Base-by-base conservation (phyloP, 345 rosid species). In the Arabidopsis arenosa region DNA sequence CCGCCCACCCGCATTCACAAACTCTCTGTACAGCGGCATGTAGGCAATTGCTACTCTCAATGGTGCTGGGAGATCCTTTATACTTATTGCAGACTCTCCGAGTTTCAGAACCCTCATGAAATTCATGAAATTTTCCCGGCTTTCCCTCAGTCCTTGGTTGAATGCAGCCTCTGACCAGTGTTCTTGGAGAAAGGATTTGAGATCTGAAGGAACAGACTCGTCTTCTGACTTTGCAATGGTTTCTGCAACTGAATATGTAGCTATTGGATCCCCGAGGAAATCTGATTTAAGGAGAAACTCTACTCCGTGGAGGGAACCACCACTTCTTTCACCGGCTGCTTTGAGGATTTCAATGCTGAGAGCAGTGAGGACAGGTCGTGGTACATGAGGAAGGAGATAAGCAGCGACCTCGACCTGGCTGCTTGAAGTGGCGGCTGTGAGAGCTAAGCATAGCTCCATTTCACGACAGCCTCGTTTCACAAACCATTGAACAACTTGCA, bases 401-500 rank as follows among this genome's bases (percentile, higher is more conserved):
- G 93, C 92, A 49, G 97, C 97, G 9, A 89, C 83, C 23, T 80
- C 85, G 40, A 90, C 93, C 79, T 90, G 97, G 83, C 96, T 90
- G 75, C 97, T 92, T 55, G 99, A 91, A 28, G 97, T 92, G 37
- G 99, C 99, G 11, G 97, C 96, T 35, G 97, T 90, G 11, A 95
- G 93, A 65, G 97, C 97, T 12, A 95, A 88, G 79, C 99, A 92
- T 18, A 95, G 93, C 65, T 95, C 97, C 99, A 92, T 95, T 54
- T 89, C 93, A 41, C 93, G 89, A 63, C 96, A 90, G 18, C 86
- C 91, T 81, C 93, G 77, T 83, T 89, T 87, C 66, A 95, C 96
- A 81, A 92, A 92, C 99, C 99, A 95, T 78, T 87, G 92, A 5
- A 95, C 97, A 70, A 94, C 97, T 80, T 89, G 93, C 90, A 92